Base-by-base conservation (phyloP, 2,329 filamentous ascomycete species). In the Neospermospora avenae region DNA sequence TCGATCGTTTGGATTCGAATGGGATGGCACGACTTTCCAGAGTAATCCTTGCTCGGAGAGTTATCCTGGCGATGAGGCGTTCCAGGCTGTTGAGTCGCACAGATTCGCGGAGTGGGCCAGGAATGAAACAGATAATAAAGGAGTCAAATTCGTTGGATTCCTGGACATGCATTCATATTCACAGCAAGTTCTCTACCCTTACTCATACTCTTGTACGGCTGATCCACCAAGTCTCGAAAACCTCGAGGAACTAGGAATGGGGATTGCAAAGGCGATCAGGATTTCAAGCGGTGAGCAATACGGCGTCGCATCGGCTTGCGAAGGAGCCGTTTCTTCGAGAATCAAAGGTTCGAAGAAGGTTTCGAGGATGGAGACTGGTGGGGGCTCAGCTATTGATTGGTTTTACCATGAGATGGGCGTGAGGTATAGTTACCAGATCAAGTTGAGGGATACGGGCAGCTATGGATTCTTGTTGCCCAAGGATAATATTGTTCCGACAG, bases 101-200 rank as follows among this genome's bases (percentile, higher is more conserved):
- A 78, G 82, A 16, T 81, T 98, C 53, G 88, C 91, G 3, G 80
- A 87, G 49, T 99, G 93, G 93, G 90, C 91, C 0, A 84, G 80
- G 68, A 93, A 91, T 70, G 83, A 96, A 73, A 91, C 88, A 0
- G 78, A 82, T 7, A 79, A 85, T 66, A 84, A 88, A 71, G 86
- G 88, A 58, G 85, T 87, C 55, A 81, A 88, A 16, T 91, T 98
- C 67, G 83, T 93, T n/a, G 91, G 88, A 3, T 88, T 96, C 65
- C 73, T 98, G 46, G 95, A 99, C 73, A 80, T 98, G 25, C 95
- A 99, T 75, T 93, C 91, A 1, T 99, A 98, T 74, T 96, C 91
- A 0, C 93, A 99, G 76, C 90, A 97, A 75, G 88, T 99, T 22
- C 81, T 98, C 8, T 97, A 95, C 72, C 95, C 95, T 0, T 98